phyloP scores from a whole-genome alignment of 495 filamentous ascomycete species.

The Penicillium steckii region DNA sequence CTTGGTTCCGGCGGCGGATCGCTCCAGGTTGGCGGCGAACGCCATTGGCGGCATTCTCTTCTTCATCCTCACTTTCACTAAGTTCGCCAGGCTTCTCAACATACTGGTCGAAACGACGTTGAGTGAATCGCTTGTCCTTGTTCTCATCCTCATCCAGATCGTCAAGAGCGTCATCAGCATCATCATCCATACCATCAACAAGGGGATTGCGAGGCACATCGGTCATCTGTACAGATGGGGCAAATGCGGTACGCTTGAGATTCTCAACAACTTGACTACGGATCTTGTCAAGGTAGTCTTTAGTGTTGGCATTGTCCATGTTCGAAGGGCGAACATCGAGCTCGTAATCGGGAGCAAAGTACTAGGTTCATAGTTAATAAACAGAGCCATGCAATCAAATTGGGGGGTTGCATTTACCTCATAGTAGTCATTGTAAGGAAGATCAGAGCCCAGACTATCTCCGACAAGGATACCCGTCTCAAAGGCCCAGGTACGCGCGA shows the following conservation, averaged over 20 bases:
- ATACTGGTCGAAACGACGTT: conserved; percentile 79
- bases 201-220: conserved; percentile 80
- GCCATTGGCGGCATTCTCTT: conserved; percentile 72
- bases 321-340: conserved; percentile 93
- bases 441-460: conserved; percentile 68
- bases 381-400: background rate
- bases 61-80: conserved; percentile 88
- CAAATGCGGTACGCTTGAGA: conserved; percentile 80
- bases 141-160: conserved; percentile 90
- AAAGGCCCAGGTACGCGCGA: conserved; percentile 94
- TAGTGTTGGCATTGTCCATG: conserved; percentile 98
- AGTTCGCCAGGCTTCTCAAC: conserved; percentile 71
- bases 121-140: conserved; percentile 77
- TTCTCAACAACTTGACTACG: conserved; percentile 90
- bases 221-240: conserved; percentile 91
- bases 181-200: conserved; percentile 69
- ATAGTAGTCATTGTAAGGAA: conserved; percentile 99
- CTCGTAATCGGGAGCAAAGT: conserved; percentile 95
- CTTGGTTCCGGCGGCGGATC: conserved; percentile 62
- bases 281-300: conserved; percentile 95
- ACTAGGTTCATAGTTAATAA: conserved; percentile 51
- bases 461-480: conserved; percentile 92
- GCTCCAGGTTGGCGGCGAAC: conserved; percentile 60
- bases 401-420: conserved; percentile 59
- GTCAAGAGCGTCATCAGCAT: conserved; percentile 84